Conservation (phyloP, 495 filamentous ascomycete genomes). For the Entonaema liquescens region DNA sequence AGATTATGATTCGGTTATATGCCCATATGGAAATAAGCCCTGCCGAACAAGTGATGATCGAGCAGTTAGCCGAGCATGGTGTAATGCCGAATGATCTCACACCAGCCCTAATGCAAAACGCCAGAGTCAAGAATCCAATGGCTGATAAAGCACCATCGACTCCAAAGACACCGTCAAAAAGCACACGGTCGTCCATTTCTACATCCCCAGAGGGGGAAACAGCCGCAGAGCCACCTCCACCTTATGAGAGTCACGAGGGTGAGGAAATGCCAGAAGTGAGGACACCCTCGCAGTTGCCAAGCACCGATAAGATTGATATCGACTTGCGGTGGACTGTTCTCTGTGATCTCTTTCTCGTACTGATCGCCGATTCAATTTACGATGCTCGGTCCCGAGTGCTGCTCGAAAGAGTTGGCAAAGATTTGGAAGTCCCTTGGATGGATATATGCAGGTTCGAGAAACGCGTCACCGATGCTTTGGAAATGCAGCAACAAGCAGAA, state of each 20-base stretch:
- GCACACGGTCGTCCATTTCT: constrained; percentile 34
- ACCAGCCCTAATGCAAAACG: constrained; percentile 88
- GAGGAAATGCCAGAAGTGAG: constrained; percentile 77
- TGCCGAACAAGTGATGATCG: constrained; percentile 97
- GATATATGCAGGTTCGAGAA: constrained; percentile 98
- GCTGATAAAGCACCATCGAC: constrained; percentile 53
- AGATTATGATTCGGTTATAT: constrained; percentile 95
- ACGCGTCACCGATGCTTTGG: constrained; percentile 93
- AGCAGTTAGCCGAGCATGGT: constrained; percentile 92
- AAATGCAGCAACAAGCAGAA: constrained; percentile 92
- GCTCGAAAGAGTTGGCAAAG: constrained; percentile 81
- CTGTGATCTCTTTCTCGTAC: constrained; percentile 92
- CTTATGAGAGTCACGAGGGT: constrained; percentile 74
- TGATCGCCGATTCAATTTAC: constrained; percentile 95
- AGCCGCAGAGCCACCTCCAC: constrained; percentile 66
- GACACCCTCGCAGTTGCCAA: constrained; percentile 81
- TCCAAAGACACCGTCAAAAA: constrained; percentile 37
- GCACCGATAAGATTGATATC: constrained; percentile 86
- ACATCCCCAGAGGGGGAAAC: constrained; percentile 48
- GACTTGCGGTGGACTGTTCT: constrained; percentile 97
- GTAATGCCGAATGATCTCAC: constrained; percentile 85
- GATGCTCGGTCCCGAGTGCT: constrained; percentile 88
- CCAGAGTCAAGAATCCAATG: constrained; percentile 92
- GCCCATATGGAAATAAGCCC: constrained; percentile 94
- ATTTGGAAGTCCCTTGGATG: constrained; percentile 84